phyloP scores from a whole-genome alignment of 169 alveolate species.

The Eimeria acervulina region DNA sequence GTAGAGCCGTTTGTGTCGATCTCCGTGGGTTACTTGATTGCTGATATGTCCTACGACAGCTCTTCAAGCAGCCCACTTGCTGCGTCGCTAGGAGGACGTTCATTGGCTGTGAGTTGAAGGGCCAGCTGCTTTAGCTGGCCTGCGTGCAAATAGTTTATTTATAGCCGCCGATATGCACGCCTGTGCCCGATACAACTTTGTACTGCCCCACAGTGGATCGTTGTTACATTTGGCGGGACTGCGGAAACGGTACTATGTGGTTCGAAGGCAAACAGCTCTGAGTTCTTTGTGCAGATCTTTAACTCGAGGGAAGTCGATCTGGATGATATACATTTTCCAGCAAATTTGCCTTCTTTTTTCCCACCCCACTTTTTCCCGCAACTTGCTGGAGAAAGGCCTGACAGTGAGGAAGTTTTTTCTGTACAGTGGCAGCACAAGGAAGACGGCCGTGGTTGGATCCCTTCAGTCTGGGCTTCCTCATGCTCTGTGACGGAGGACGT shows the following conservation, averaged over 20 bases:
- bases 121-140: neutral
- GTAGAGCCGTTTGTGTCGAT: conserved; percentile 22
- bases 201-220: neutral
- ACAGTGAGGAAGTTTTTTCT: neutral
- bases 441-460: conserved; percentile 48
- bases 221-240: neutral
- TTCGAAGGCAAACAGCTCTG: neutral
- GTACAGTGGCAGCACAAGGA: conserved; percentile 52
- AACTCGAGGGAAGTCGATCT: conserved; percentile 3
- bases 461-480: conserved; percentile 17
- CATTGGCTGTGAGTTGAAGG: conserved; percentile 28
- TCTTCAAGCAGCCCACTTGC: conserved; percentile 61
- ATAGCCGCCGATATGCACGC: neutral
- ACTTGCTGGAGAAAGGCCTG: neutral
- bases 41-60: neutral
- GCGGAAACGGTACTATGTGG: neutral
- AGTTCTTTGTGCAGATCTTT: neutral
- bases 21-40: conserved; percentile 61
- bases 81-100: conserved; percentile 67
- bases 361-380: conserved; percentile 58
- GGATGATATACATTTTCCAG: neutral
- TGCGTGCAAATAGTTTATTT: neutral
- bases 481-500: conserved; percentile 1
- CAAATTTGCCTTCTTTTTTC: conserved; percentile 26
- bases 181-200: neutral